Base-by-base conservation (phyloP, 345 rosid species). In the Pugionium dolabratum region DNA sequence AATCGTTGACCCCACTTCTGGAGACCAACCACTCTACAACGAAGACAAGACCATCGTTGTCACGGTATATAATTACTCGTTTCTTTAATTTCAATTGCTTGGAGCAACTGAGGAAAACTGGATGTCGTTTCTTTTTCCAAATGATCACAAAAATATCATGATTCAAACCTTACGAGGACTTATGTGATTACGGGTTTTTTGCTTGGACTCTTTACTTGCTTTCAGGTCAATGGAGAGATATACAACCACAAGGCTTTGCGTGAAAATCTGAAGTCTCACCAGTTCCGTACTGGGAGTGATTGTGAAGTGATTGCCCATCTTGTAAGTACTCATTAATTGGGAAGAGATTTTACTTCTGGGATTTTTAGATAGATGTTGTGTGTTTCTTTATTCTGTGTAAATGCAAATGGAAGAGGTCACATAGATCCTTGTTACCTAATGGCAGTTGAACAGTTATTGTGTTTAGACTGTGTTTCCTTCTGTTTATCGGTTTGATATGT, bases 231-330 rank as follows among this genome's bases (percentile, higher is more conserved):
- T 54, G 90, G 96, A n/a, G 96, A 89, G 79, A 89, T 89, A 66
- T 89, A 89, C 74, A 89, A 89, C 80, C 96, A 89, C 66, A 84
- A 83, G 51, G 66, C 75, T 28, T 79, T 89, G 77, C 80, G 84
- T 52, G 83, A 77, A 67, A 76, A 78, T 42, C 69, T 89, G 37
- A 83, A 67, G 62, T 71, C 87, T 62, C 96, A 89, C 69, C 49
- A 72, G 54, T 89, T 86, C 73, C 82, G 83, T 62, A 89, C 96
- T 8, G 96, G 90, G 45, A 89, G 96, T 70, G 96, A 89, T 75
- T 89, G 96, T 71, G 96, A 89, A 82, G 96, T 89, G 65, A 82
- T 89, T 79, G 90, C 90, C 35, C 92, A 89, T 62, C 92, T 89
- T 71, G 96, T 89, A 82, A 82, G 96, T 82, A 43, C 29, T 18